These are phyloP conservation scores for Pseudisothecium myosuroides DNA, from an alignment of 225 moss, liverwort and hornwort species.

Conservation along the genomic window DNA sequence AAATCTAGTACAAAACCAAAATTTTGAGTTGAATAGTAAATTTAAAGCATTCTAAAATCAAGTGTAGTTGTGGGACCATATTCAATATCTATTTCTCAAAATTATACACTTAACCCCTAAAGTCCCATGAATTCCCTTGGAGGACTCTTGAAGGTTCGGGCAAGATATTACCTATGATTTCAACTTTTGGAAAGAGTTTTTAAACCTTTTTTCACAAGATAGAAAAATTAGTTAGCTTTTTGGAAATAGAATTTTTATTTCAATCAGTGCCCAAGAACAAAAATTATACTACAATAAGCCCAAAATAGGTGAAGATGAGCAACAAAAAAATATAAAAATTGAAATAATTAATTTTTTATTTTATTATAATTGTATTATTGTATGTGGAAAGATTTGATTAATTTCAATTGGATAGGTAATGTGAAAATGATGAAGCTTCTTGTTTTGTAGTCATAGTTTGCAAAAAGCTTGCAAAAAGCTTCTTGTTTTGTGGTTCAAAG, in stretches of 20 bases:
- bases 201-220: not conserved
- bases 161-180: too few species aligned
- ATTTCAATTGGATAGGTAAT: not conserved
- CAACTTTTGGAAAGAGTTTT: not conserved
- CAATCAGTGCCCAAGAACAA: rapidly evolving
- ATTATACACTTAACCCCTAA: not conserved
- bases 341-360: not conserved
- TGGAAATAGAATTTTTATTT: not conserved
- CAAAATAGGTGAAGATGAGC: not conserved
- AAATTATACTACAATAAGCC: not conserved
- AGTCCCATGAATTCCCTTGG: rapidly evolving
- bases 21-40: not conserved
- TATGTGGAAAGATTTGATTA: not conserved
- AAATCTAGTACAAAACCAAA: not conserved
- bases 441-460: too few species aligned
- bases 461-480: too few species aligned
- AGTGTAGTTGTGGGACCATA: rapidly evolving
- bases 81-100: not conserved
- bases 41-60: not conserved
- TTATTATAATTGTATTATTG: not conserved
- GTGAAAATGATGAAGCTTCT: not conserved
- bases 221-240: not conserved
- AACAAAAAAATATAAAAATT: not conserved
- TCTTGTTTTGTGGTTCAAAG: too few species aligned
- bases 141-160: not conserved